These are phyloP conservation scores for Raffaelea ambrosiae DNA, from an alignment of 2,329 filamentous ascomycete species.

Conservation along the genomic window DNA sequence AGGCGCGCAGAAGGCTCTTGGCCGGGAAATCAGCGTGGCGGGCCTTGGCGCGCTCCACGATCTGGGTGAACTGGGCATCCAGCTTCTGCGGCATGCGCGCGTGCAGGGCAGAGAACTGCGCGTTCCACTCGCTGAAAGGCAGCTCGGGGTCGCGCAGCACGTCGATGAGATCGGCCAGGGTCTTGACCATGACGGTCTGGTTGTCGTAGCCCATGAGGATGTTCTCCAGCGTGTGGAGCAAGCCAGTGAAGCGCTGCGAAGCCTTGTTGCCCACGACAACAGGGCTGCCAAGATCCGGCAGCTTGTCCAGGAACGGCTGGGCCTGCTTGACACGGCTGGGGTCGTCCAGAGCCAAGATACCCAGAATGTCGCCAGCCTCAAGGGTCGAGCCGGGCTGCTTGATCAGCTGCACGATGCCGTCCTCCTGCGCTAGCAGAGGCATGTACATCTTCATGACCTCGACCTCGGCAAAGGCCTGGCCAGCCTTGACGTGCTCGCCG, in stretches of 20 bases:
- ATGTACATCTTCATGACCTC: constrained; percentile 99
- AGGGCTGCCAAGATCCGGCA: constrained; percentile 78
- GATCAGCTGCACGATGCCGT: constrained; percentile 94
- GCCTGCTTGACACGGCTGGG: constrained; percentile 95
- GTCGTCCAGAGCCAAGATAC: constrained; percentile 90
- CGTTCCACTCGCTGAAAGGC: constrained; percentile 93
- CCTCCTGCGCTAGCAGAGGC: constrained; percentile 90
- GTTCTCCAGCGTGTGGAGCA: constrained; percentile 71
- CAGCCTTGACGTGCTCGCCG: constrained; percentile 83
- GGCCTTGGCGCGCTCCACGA: constrained; percentile 73
- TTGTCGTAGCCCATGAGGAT: constrained; percentile 95
- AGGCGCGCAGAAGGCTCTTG: constrained; percentile 74
- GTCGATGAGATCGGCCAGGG: constrained; percentile 80
- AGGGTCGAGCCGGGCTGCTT: constrained; percentile 98
- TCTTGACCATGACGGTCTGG: constrained; percentile 86
- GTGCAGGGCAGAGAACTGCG: constrained; percentile 93
- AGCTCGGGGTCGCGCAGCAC: constrained; percentile 84
- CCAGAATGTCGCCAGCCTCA: constrained; percentile 96
- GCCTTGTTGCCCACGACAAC: constrained; percentile 87
- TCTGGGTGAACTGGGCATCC: constrained; percentile 70
- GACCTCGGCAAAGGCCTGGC: constrained; percentile 90
- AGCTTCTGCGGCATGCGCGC: constrained; percentile 95
- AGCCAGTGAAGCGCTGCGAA: constrained; percentile 72
- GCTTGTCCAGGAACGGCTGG: constrained; percentile 82
- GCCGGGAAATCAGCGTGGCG: constrained; percentile 85